These are phyloP conservation scores for Lentinula sp. DNA, from an alignment of 768 basidiomycete species.

Conservation along the genomic window DNA sequence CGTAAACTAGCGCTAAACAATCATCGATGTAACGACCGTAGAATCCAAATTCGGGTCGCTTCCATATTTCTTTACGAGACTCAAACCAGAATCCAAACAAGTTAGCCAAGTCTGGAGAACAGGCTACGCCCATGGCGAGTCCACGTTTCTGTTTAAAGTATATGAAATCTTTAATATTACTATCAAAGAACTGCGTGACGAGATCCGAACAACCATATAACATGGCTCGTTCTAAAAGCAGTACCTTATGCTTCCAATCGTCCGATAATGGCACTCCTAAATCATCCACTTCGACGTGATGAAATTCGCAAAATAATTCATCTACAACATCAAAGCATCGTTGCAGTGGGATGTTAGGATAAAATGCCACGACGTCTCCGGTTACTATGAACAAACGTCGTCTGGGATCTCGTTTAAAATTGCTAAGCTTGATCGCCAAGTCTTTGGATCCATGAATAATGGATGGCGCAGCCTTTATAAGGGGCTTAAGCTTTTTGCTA, in stretches of 20 bases:
- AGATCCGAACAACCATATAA: no score
- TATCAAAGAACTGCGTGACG: no score
- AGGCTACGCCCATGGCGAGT: slow-evolving; percentile 25
- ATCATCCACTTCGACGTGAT: no score
- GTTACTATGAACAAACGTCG: slow-evolving; percentile 18
- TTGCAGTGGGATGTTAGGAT: slow-evolving; percentile 20
- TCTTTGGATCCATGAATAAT: slow-evolving; percentile 25
- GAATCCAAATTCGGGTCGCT: no score
- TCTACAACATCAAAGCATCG: slow-evolving; percentile 14
- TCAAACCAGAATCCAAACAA: slow-evolving; percentile 21
- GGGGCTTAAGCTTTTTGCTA: no score
- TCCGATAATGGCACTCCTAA: no score
- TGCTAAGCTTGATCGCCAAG: slow-evolving; percentile 24
- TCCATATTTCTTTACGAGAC: neutral
- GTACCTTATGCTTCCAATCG: no score
- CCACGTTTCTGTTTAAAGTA: slow-evolving; percentile 20
- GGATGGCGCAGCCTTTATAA: slow-evolving; percentile 19
- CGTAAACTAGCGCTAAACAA: no score
- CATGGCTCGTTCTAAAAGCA: no score
- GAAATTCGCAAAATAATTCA: neutral
- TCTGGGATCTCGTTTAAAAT: slow-evolving; percentile 7
- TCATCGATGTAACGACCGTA: no score
- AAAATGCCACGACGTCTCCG: slow-evolving; percentile 28
- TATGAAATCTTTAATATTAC: slow-evolving; percentile 7
- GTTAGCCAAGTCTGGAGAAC: slow-evolving; percentile 24